Evolutionary conservation across 192 early-diverging fungal species (phyloP).

Genomic region (Mortierella claussenii): DNA sequence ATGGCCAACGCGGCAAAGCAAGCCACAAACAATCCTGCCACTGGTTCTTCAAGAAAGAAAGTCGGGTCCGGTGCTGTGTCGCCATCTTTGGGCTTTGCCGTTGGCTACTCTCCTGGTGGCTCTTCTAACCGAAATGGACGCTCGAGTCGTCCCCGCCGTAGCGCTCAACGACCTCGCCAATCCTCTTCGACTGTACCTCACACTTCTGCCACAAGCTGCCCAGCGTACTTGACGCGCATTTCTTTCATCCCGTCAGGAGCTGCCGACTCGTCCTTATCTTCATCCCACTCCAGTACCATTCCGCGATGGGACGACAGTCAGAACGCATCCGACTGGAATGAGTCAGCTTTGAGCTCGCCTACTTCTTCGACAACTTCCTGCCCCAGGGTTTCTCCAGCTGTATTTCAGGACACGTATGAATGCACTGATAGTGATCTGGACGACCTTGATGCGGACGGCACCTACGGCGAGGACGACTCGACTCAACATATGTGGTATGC

Average conservation of each 20-base stretch:
- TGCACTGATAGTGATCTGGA: background rate
- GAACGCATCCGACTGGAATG: background rate
- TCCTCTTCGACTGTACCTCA: no score
- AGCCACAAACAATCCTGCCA: background rate
- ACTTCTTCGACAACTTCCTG: background rate
- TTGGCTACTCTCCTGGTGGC: background rate
- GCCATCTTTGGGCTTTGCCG: no score
- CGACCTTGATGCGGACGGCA: background rate
- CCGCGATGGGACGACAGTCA: background rate
- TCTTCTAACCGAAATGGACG: no score
- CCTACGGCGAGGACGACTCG: background rate
- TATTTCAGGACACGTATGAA: background rate
- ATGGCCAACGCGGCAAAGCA: constrained; percentile 1
- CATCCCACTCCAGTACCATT: background rate
- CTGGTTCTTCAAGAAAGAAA: background rate
- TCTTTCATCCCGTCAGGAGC: background rate
- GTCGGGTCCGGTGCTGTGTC: background rate
- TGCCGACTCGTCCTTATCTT: background rate
- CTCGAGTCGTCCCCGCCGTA: no score
- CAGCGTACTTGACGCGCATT: background rate
- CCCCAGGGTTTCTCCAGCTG: background rate
- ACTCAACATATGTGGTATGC: background rate
- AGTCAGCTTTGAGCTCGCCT: background rate
- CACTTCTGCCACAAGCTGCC: no score
- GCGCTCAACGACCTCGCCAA: no score